A percentile compares a stretch with the other conserved stretches of the same genome.
These are phyloP conservation scores for Crithidia expoeki DNA, from an alignment of 208 protist genomes.

Conservation along the genomic window DNA sequence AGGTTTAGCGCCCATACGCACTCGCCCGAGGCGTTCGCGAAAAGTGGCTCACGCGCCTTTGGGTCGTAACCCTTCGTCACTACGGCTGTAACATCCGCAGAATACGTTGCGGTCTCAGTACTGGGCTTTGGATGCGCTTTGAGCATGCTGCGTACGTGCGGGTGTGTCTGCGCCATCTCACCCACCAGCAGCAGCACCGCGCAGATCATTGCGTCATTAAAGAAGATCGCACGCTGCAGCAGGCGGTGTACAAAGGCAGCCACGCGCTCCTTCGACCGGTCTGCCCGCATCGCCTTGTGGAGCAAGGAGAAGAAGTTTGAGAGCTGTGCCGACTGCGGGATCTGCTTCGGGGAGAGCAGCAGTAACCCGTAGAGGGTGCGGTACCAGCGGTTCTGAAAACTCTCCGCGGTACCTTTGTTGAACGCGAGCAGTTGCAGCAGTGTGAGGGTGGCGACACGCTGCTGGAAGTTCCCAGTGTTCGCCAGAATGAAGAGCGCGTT, in stretches of 20 bases:
- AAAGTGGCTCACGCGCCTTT: constrained; percentile 87
- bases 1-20: constrained; percentile 84
- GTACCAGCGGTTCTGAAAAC: constrained; percentile 89
- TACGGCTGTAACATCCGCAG: neutral
- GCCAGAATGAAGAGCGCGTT: constrained; percentile 91
- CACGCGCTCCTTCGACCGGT: constrained; percentile 83
- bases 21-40: constrained; percentile 68
- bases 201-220: constrained; percentile 87
- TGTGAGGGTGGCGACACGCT: constrained; percentile 87
- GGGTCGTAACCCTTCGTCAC: constrained; percentile 68
- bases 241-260: constrained; percentile 91
- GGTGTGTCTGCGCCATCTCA: constrained; percentile 74
- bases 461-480: constrained; percentile 87
- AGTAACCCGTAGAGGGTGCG: constrained; percentile 89
- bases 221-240: constrained; percentile 86
- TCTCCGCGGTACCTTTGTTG: constrained; percentile 61
- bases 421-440: constrained; percentile 88
- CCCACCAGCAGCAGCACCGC: constrained; percentile 89
- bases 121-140: constrained; percentile 16
- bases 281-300: constrained; percentile 87
- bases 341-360: constrained; percentile 87
- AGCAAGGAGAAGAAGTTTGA: constrained; percentile 90
- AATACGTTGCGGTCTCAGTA: neutral
- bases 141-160: constrained; percentile 47
- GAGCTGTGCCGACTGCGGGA: constrained; percentile 89